These are phyloP conservation scores for Coniochaeta pulveracea DNA, from an alignment of 2,329 filamentous ascomycete species.

Conservation along the genomic window DNA sequence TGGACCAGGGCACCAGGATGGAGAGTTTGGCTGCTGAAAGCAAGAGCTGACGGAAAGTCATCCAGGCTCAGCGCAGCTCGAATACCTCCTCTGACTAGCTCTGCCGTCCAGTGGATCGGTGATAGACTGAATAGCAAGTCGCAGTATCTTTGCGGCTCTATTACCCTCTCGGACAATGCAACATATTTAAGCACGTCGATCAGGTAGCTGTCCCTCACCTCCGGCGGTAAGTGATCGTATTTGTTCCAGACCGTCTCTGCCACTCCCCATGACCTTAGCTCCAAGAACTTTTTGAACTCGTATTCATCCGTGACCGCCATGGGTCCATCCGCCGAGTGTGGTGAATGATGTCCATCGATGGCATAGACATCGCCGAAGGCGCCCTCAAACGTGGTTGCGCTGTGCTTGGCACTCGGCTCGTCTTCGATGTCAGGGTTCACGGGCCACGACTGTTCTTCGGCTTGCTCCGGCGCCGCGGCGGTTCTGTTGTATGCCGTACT, in stretches of 20 bases:
- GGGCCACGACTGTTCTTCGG: too few relatives aligned
- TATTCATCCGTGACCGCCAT: background rate
- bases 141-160: conserved; percentile 32
- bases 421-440: too few relatives aligned
- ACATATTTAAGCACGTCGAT: conserved; percentile 28
- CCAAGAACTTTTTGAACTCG: conserved; percentile 7
- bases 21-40: conserved; percentile 27
- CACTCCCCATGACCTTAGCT: conserved; percentile 4
- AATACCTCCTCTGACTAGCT: conserved; percentile 27
- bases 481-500: background rate
- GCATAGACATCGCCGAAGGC: too few relatives aligned
- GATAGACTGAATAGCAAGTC: conserved; percentile 29
- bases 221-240: conserved; percentile 25
- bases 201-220: conserved; percentile 17
- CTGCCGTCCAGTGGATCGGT: conserved; percentile 25
- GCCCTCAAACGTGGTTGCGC: too few relatives aligned
- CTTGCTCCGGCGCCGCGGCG: background rate
- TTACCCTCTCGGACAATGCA: conserved; percentile 26
- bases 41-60: conserved; percentile 25
- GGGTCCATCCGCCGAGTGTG: too few relatives aligned
- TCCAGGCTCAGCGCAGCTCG: conserved; percentile 28
- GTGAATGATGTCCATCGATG: too few relatives aligned
- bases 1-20: conserved; percentile 18
- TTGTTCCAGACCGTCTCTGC: conserved; percentile 32
- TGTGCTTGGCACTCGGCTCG: too few relatives aligned